A percentile compares a stretch with the other conserved stretches of the same genome.
Conservation (phyloP, 345 rosid genomes). For the Gossypium turneri region DNA sequence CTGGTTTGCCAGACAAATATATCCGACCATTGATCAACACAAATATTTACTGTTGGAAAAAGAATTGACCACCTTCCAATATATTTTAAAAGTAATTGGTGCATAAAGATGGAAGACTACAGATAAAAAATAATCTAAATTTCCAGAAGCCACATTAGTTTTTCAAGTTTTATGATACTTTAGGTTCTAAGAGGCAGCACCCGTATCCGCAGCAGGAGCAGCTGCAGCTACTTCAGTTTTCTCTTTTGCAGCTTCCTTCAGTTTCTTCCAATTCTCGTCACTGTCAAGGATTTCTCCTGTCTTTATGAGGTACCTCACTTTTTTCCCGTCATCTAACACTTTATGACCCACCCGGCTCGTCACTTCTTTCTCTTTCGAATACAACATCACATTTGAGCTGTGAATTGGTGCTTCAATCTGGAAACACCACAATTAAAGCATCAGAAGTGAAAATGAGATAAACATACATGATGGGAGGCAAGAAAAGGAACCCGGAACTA, state of each 20-base stretch:
- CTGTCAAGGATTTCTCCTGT: conserved; percentile 83
- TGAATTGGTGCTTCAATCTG: conserved; percentile 95
- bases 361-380: conserved; percentile 72
- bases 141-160: conserved; percentile 8
- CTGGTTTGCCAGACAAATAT: background rate
- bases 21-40: background rate
- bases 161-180: background rate
- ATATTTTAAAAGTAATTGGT: background rate
- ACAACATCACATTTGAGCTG: conserved; percentile 92
- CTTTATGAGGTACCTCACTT: conserved; percentile 73
- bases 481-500: background rate
- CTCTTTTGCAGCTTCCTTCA: conserved; percentile 60
- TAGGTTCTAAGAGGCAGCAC: conserved; percentile 11
- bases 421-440: conserved; percentile 23
- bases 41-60: background rate
- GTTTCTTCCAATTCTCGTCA: conserved; percentile 63
- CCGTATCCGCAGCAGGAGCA: conserved; percentile 7
- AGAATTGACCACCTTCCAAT: background rate
- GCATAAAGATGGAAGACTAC: background rate
- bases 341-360: conserved; percentile 85
- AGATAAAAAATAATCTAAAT: background rate
- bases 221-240: conserved; percentile 50
- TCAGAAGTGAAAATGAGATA: background rate
- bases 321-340: conserved; percentile 59
- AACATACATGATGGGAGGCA: background rate